These are phyloP conservation scores for Phytophthora pistaciae DNA, from an alignment of 352 stramenopile genomes.

Conservation along the genomic window DNA sequence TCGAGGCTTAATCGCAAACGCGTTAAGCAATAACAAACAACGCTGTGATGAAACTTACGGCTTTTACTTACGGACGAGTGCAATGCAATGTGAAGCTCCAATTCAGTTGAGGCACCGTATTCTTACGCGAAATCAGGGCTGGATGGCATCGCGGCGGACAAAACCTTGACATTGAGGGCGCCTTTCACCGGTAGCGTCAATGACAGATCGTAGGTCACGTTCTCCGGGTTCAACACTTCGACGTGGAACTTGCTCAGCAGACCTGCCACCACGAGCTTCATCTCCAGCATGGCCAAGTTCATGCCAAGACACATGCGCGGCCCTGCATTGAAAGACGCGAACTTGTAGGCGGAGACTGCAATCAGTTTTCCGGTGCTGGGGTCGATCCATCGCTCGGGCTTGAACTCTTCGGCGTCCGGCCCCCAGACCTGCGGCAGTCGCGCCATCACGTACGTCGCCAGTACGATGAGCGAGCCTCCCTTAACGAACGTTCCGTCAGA, in stretches of 20 bases:
- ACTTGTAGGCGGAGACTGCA: slow-evolving; percentile 37
- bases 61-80: no score
- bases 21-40: no score
- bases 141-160: neutral
- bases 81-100: neutral
- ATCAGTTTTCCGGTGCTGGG: slow-evolving; percentile 25
- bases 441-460: slow-evolving; percentile 56
- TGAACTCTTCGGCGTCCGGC: slow-evolving; percentile 50
- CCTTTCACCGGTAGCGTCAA: slow-evolving; percentile 52
- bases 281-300: slow-evolving; percentile 77
- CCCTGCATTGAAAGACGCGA: slow-evolving; percentile 68
- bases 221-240: slow-evolving; percentile 28
- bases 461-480: slow-evolving; percentile 6
- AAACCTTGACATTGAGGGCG: slow-evolving; percentile 20
- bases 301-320: slow-evolving; percentile 68
- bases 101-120: neutral
- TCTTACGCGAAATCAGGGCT: neutral
- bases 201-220: slow-evolving; percentile 54
- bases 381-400: slow-evolving; percentile 64
- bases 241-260: slow-evolving; percentile 57
- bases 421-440: slow-evolving; percentile 61
- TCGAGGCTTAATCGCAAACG: neutral
- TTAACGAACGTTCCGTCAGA: slow-evolving; percentile 63
- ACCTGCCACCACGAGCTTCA: slow-evolving; percentile 67
- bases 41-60: no score